A percentile compares a stretch with the other conserved stretches of the same genome.
Evolutionary conservation across 306 rosid genomes (phyloP).

Genomic region (Ziziphus jujuba): DNA sequence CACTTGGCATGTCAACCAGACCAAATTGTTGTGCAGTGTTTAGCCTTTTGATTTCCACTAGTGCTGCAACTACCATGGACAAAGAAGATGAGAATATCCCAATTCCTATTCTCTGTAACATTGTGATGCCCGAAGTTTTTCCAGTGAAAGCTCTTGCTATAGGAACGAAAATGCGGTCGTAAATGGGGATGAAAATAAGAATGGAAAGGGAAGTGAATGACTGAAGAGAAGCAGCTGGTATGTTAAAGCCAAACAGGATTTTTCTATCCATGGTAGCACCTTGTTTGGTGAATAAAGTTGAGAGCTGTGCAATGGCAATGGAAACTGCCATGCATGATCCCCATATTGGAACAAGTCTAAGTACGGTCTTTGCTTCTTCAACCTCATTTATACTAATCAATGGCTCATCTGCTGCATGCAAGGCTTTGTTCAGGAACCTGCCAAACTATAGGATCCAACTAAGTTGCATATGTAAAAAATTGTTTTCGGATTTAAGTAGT

Average conservation of each 20-base stretch:
- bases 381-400: slow-evolving; percentile 26
- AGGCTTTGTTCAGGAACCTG: slow-evolving; percentile 43
- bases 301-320: slow-evolving; percentile 28
- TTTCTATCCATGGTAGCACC: slow-evolving; percentile 47
- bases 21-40: slow-evolving; percentile 44
- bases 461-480: too few relatives aligned
- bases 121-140: slow-evolving; percentile 52
- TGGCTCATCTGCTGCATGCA: slow-evolving; percentile 15
- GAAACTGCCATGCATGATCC: slow-evolving; percentile 34
- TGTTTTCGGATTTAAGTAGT: too few relatives aligned
- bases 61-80: slow-evolving; percentile 41
- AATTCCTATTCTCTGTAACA: slow-evolving; percentile 58
- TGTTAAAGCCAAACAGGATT: slow-evolving; percentile 28
- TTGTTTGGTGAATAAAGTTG: slow-evolving; percentile 49
- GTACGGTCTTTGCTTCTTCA: slow-evolving; percentile 45
- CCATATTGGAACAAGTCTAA: slow-evolving; percentile 40
- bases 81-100: slow-evolving; percentile 45
- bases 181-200: slow-evolving; percentile 41
- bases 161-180: slow-evolving; percentile 52
- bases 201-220: slow-evolving; percentile 21
- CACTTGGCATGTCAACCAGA: slow-evolving; percentile 43
- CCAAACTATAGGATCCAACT: not conserved
- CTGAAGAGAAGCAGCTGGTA: slow-evolving; percentile 63
- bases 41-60: slow-evolving; percentile 51
- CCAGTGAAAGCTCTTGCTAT: slow-evolving; percentile 42